These are phyloP conservation scores for Gastrodia elata DNA, from an alignment of 106 monocot species.

Conservation along the genomic window DNA sequence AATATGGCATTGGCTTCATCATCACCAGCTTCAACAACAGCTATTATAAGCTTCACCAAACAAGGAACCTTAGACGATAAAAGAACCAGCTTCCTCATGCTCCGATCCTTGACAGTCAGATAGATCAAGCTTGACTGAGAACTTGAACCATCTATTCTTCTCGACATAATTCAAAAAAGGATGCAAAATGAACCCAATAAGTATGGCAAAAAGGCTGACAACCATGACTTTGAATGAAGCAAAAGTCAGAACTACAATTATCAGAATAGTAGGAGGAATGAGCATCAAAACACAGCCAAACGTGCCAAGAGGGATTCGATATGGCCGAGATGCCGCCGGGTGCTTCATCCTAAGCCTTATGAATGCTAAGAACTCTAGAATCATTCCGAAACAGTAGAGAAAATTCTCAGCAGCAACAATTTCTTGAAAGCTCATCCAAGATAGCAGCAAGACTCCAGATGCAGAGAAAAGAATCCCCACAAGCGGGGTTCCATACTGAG, in stretches of 20 bases:
- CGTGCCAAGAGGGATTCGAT: conserved; percentile 55
- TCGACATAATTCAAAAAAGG: conserved; percentile 33
- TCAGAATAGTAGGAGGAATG: conserved; percentile 46
- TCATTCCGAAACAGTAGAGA: conserved; percentile 68
- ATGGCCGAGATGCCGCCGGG: conserved; percentile 35
- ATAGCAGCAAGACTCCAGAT: conserved; percentile 54
- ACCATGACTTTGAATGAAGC: conserved; percentile 49
- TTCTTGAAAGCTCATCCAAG: conserved; percentile 76
- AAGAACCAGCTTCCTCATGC: not conserved
- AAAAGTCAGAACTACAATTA: conserved; percentile 39
- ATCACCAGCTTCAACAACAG: not conserved
- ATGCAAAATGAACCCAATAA: conserved; percentile 38
- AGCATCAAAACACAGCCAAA: conserved; percentile 48
- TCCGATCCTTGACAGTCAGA: conserved; percentile 15
- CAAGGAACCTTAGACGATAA: not conserved
- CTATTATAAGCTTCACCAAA: not conserved
- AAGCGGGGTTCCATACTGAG: conserved; percentile 44
- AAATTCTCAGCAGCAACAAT: conserved; percentile 72
- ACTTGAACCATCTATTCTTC: conserved; percentile 34
- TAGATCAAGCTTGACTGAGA: conserved; percentile 33
- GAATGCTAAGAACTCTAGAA: conserved; percentile 56
- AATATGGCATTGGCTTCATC: not conserved
- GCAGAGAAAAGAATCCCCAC: conserved; percentile 69
- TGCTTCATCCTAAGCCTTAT: conserved; percentile 38
- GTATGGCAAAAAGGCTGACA: conserved; percentile 38